These are phyloP conservation scores for Angophora floribunda DNA, from an alignment of 345 rosid genomes.

Conservation along the genomic window DNA sequence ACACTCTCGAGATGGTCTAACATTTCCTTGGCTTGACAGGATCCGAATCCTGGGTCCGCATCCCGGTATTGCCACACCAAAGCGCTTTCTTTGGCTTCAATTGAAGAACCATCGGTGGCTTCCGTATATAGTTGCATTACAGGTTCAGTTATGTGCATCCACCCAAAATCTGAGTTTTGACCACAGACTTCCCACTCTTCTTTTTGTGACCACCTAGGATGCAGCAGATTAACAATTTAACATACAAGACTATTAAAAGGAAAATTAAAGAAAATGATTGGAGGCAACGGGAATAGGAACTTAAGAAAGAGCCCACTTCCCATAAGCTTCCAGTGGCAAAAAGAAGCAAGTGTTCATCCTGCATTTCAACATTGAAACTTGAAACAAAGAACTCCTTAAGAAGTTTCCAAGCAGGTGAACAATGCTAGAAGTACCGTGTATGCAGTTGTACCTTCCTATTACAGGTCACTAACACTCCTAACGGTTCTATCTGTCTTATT, in stretches of 20 bases:
- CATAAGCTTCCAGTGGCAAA: background rate
- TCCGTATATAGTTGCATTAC: constrained; percentile 50
- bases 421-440: background rate
- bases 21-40: constrained; percentile 55
- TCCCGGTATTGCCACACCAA: constrained; percentile 52
- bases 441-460: background rate
- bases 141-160: constrained; percentile 45
- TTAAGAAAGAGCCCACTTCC: background rate
- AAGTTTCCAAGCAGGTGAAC: background rate
- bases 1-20: constrained; percentile 56
- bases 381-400: background rate
- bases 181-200: constrained; percentile 28
- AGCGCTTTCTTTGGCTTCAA: constrained; percentile 50
- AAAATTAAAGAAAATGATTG: background rate
- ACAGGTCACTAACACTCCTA: background rate
- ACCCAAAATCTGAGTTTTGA: constrained; percentile 34
- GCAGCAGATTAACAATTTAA: background rate
- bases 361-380: background rate
- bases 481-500: background rate
- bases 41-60: constrained; percentile 48
- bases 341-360: background rate
- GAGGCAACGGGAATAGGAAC: background rate
- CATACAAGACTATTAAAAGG: background rate
- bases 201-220: constrained; percentile 12
- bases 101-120: constrained; percentile 50